These are phyloP conservation scores for Solidago caesia DNA, from an alignment of 129 eudicot species.

Conservation along the genomic window DNA sequence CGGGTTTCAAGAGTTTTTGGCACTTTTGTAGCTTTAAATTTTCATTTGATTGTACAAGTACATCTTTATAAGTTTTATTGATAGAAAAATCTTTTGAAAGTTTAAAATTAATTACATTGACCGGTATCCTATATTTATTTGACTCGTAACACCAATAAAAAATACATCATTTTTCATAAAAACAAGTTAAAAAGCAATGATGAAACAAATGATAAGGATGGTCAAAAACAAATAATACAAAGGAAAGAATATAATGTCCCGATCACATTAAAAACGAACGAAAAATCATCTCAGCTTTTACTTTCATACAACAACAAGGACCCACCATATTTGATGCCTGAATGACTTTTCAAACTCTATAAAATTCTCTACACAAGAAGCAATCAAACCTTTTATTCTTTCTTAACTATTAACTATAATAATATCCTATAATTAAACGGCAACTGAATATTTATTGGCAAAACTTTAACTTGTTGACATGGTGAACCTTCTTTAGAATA, in stretches of 20 bases:
- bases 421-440: too few species aligned
- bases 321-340: slow-evolving; percentile 12
- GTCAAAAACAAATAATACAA: slow-evolving; percentile 15
- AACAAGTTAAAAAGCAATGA: neutral
- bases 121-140: neutral
- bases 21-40: too few species aligned
- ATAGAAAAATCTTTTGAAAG: too few species aligned
- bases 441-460: too few species aligned
- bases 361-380: neutral
- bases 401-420: neutral
- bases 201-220: neutral
- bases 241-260: slow-evolving; percentile 16
- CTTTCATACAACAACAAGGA: neutral
- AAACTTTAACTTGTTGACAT: too few species aligned
- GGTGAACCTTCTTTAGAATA: too few species aligned
- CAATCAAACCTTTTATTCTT: neutral
- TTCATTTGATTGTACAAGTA: too few species aligned
- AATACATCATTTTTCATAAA: neutral
- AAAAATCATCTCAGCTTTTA: slow-evolving; percentile 11
- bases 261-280: neutral
- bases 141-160: too few species aligned
- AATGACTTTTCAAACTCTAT: neutral
- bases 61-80: too few species aligned
- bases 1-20: too few species aligned
- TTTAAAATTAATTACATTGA: too few species aligned